Evolutionary conservation across 345 rosid species (phyloP), one percentile per base, ranked within the genome.

Genomic region (Melaleuca alternifolia): DNA sequence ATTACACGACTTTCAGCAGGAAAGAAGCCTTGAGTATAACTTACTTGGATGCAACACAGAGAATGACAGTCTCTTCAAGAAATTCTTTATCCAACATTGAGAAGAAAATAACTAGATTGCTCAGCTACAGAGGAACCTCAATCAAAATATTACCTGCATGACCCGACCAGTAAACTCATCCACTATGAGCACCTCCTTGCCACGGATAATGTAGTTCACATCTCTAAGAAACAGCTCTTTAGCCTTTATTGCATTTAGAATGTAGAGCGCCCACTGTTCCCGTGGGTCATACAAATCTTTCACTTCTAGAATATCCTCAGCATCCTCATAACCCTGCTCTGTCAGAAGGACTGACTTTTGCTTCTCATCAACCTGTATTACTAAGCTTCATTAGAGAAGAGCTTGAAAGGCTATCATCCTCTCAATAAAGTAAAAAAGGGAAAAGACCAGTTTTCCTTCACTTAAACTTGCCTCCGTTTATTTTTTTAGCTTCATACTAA

Each of bases 121-220:
- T 28, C 28, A 54, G 23, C 57, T 2, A 83, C 10, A 82, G 44
- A 76, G 76, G 52, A 87, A 61, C 24, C 46, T 79, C 65, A 87
- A 48, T 85, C 76, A 86, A 54, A 89, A 10, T 84, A 85, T 87
- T 82, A 97, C 98, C 99, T 96, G 98, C 99, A 97, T 97, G 57
- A 97, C 98, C 89, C 99, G 98, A 85, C 99, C 99, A 81, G 99
- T 95, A 89, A 97, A 96, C 92, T 97, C 99, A 88, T 97, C 98
- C 87, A 97, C 98, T 54, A 97, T 97, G 87, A 97, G 96, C 87
- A 97, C 98, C 92, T 97, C 98, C 92, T 94, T 96, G 88, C 97
- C 93, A 26, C 98, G 98, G 84, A 95, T 94, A 77, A 97, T 97
- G 88, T 97, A 97, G 90, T 96, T 97, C 30, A 97, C 98, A 92